phyloP scores from a whole-genome alignment of 192 early-diverging fungal genomes.

The Thoreauomyces humboldtii region DNA sequence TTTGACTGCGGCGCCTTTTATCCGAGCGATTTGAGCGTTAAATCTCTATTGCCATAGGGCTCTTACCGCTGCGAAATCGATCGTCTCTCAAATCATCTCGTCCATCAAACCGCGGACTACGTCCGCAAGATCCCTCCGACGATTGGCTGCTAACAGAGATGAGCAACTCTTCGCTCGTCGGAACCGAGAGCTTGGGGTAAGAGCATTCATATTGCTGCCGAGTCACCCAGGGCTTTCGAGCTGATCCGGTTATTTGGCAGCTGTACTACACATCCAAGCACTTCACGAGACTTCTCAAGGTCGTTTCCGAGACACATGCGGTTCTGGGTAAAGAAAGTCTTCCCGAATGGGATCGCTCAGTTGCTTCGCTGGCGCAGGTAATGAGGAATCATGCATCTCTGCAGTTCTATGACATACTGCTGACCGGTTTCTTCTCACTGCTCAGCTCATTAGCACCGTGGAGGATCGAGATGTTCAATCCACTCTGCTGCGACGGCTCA shows the following conservation, averaged over 20 bases:
- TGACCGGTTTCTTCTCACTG: too few species aligned
- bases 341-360: slow-evolving; percentile 12
- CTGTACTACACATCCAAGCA: slow-evolving; percentile 19
- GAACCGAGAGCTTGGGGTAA: slow-evolving; percentile 33
- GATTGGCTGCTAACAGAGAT: slow-evolving; percentile 17
- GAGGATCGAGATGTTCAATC: slow-evolving; percentile 13
- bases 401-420: too few species aligned
- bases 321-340: not conserved
- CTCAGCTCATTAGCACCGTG: slow-evolving; percentile 10
- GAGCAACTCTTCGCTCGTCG: slow-evolving; percentile 28
- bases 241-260: not conserved
- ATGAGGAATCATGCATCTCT: too few species aligned
- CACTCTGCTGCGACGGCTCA: slow-evolving; percentile 11
- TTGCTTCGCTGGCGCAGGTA: not conserved
- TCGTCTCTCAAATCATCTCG: not conserved
- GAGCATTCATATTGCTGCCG: not conserved
- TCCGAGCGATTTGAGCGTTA: not conserved
- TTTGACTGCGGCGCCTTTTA: not conserved
- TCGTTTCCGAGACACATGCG: slow-evolving; percentile 1
- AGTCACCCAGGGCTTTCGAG: too few species aligned
- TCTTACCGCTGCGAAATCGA: slow-evolving; percentile 10
- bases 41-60: not conserved
- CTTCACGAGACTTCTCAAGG: not conserved
- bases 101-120: slow-evolving; percentile 7
- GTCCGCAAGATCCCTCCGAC: slow-evolving; percentile 4